Conservation (phyloP, 352 stramenopile genomes). For the Pythium rhizo-oryzae region DNA sequence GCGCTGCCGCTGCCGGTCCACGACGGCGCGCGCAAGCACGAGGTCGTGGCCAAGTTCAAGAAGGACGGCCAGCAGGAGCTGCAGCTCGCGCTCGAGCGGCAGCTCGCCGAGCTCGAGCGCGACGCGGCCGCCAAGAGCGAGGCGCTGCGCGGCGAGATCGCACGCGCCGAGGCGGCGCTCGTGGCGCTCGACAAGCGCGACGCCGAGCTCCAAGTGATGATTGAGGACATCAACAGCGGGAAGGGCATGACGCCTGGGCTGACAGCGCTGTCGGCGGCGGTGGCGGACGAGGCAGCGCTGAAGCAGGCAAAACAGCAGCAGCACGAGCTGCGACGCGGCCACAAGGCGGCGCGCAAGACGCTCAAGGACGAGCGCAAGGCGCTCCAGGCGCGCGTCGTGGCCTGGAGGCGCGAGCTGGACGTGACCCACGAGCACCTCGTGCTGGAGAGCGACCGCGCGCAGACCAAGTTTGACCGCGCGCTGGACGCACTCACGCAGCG, state of each 20-base stretch:
- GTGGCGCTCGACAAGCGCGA: slow-evolving; percentile 34
- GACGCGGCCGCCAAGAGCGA: slow-evolving; percentile 21
- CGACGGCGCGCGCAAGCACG: slow-evolving; percentile 21
- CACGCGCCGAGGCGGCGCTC: slow-evolving; percentile 17
- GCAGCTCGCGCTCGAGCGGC: slow-evolving; percentile 30
- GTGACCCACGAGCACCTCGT: slow-evolving; percentile 34
- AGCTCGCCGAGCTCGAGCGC: slow-evolving; percentile 18
- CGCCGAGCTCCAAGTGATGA: slow-evolving; percentile 38
- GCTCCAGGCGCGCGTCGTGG: slow-evolving; percentile 31
- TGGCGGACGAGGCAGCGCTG: not conserved
- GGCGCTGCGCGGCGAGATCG: slow-evolving; percentile 24
- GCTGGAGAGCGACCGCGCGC: slow-evolving; percentile 19
- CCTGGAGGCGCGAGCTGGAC: slow-evolving; percentile 38
- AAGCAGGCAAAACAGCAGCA: slow-evolving; percentile 29
- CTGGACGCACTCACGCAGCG: slow-evolving; percentile 15
- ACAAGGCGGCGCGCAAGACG: slow-evolving; percentile 46
- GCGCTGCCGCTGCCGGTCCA: slow-evolving; percentile 27
- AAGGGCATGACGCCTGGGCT: slow-evolving; percentile 29
- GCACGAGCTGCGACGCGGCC: slow-evolving; percentile 42
- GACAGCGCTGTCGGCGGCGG: not conserved
- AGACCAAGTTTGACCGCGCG: slow-evolving; percentile 18
- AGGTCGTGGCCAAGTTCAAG: slow-evolving; percentile 42
- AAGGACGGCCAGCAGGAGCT: slow-evolving; percentile 32
- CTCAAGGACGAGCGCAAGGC: slow-evolving; percentile 53
- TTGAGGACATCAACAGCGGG: slow-evolving; percentile 69